Conservation (phyloP, 2,329 filamentous ascomycete species). For the Penicillium expansum region DNA sequence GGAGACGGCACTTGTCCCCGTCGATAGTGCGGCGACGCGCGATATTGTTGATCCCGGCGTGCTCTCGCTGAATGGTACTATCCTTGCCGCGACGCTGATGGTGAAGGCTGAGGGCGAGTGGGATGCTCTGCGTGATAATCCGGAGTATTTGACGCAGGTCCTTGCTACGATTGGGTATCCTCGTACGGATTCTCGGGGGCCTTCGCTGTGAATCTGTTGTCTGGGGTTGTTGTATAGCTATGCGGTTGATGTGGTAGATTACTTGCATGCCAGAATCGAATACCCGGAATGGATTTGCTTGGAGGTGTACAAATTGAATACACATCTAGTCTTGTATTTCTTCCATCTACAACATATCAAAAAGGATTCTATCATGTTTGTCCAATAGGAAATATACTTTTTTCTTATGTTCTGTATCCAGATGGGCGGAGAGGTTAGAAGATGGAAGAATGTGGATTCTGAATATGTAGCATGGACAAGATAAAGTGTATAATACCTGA, state of each 20-base stretch:
- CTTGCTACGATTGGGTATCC: slow-evolving; percentile 45
- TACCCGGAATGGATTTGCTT: not conserved
- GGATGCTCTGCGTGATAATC: slow-evolving; percentile 46
- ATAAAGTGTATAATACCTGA: not conserved
- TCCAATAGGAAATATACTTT: too few species aligned
- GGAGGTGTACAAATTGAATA: not conserved
- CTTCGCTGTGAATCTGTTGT: slow-evolving; percentile 1
- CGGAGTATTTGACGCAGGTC: slow-evolving; percentile 43
- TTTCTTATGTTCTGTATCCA: not conserved
- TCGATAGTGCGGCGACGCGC: slow-evolving; percentile 36
- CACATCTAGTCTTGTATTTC: not conserved
- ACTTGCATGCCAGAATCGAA: not conserved
- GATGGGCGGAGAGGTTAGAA: too few species aligned
- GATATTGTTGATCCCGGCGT: slow-evolving; percentile 36
- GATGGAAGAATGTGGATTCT: not conserved
- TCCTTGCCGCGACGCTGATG: slow-evolving; percentile 58
- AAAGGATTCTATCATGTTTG: too few species aligned
- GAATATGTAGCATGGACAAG: too few species aligned
- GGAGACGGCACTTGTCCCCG: slow-evolving; percentile 45
- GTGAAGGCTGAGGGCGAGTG: slow-evolving; percentile 57
- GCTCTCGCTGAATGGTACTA: slow-evolving; percentile 56
- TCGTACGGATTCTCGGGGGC: slow-evolving; percentile 13
- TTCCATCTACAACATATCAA: not conserved
- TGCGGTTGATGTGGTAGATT: not conserved
- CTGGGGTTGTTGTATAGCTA: not conserved